These are phyloP conservation scores for Trematosphaeria pertusa DNA, from an alignment of 2,329 filamentous ascomycete genomes.

Conservation along the genomic window DNA sequence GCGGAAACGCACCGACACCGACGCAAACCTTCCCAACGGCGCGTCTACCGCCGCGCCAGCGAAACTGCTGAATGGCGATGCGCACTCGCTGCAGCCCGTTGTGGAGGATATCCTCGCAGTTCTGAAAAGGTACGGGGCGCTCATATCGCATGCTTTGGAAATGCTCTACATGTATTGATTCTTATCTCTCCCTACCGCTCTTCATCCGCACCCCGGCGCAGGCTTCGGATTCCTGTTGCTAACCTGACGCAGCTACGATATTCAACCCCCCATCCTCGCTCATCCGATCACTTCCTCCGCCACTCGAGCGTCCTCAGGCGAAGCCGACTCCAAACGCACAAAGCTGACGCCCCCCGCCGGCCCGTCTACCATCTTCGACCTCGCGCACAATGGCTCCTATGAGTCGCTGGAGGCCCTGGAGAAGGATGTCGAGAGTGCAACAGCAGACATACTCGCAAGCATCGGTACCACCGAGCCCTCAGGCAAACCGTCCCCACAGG, in stretches of 20 bases:
- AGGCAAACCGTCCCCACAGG: slow-evolving; percentile 40
- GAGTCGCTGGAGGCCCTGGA: slow-evolving; percentile 50
- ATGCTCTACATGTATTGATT: neutral
- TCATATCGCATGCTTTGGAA: too few species aligned
- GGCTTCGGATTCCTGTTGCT: slow-evolving; percentile 10
- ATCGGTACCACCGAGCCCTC: slow-evolving; percentile 33
- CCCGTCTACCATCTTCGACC: slow-evolving; percentile 46
- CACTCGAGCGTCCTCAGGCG: slow-evolving; percentile 42
- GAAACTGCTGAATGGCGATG: slow-evolving; percentile 20
- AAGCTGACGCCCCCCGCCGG: slow-evolving; percentile 47
- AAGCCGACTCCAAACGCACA: slow-evolving; percentile 55
- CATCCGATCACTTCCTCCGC: slow-evolving; percentile 41
- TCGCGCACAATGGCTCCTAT: slow-evolving; percentile 50
- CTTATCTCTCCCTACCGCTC: neutral
- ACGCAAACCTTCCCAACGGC: slow-evolving; percentile 36
- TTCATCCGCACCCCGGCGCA: slow-evolving; percentile 2
- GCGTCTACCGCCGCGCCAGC: slow-evolving; percentile 30
- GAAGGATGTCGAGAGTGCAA: slow-evolving; percentile 51
- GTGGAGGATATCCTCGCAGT: slow-evolving; percentile 52
- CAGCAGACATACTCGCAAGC: slow-evolving; percentile 47
- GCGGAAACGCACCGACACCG: slow-evolving; percentile 53
- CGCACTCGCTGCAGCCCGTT: slow-evolving; percentile 37
- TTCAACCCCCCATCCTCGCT: slow-evolving; percentile 54
- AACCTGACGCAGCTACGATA: slow-evolving; percentile 49
- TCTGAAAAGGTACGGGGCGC: slow-evolving; percentile 52